Conservation (phyloP, 2,329 filamentous ascomycete genomes). For the Phaeosphaeriaceae sp. region DNA sequence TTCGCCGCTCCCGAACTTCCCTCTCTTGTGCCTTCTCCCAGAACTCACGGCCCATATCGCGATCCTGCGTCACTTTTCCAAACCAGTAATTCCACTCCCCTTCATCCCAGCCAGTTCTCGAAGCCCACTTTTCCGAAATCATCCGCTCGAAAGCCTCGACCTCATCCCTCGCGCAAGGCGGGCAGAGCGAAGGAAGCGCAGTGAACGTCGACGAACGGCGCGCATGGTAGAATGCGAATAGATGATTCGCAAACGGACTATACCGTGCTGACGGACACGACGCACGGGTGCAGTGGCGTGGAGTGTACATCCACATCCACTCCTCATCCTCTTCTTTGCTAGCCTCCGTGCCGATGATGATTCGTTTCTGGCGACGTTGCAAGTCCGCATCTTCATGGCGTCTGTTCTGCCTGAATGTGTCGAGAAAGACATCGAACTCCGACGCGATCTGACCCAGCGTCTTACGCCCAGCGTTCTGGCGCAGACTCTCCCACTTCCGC, state of each 20-base stretch:
- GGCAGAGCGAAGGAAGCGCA: conserved; percentile 33
- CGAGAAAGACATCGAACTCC: conserved; percentile 35
- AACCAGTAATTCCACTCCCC: conserved; percentile 37
- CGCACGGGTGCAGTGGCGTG: conserved; percentile 32
- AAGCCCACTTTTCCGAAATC: conserved; percentile 28
- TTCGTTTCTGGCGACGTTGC: conserved; percentile 13
- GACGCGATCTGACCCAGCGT: conserved; percentile 35
- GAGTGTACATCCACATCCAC: conserved; percentile 38
- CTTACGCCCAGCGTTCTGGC: conserved; percentile 43
- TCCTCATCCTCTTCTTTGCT: conserved; percentile 5
- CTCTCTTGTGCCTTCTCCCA: conserved; percentile 41
- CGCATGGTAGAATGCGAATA: conserved; percentile 34
- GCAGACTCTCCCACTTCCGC: conserved; percentile 32
- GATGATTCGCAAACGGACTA: conserved; percentile 31
- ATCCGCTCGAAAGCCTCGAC: conserved; percentile 27
- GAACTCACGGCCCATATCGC: conserved; percentile 31
- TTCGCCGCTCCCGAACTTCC: conserved; percentile 27
- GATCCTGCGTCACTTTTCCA: conserved; percentile 19
- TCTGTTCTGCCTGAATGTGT: conserved; percentile 21
- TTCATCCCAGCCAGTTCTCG: conserved; percentile 27
- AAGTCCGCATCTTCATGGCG: conserved; percentile 17
- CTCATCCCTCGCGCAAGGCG: conserved; percentile 32
- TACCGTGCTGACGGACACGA: conserved; percentile 26
- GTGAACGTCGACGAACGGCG: conserved; percentile 19
- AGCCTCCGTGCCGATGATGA: conserved; percentile 17